These are phyloP conservation scores for Leccinum boreale DNA, from an alignment of 768 basidiomycete species.

Conservation along the genomic window DNA sequence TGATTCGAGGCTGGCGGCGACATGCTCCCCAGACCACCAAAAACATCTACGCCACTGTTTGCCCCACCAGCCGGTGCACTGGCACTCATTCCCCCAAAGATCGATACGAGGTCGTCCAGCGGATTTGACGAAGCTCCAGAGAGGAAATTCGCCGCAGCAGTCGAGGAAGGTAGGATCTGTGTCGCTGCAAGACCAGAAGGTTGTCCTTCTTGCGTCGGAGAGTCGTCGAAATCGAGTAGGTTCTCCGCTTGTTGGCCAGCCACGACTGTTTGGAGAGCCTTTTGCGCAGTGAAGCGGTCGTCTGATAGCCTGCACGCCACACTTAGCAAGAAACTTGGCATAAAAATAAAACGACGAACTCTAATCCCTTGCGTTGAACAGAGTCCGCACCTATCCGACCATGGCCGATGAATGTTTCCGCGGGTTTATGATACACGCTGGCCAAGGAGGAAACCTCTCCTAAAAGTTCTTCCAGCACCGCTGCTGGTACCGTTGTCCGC, in stretches of 20 bases:
- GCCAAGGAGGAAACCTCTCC: constrained; percentile 87
- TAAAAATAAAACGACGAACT: constrained; percentile 40
- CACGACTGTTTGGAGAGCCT: constrained; percentile 87
- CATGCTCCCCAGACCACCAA: constrained; percentile 19
- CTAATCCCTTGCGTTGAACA: constrained; percentile 58
- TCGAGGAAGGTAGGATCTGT: constrained; percentile 63
- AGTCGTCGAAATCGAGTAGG: constrained; percentile 89
- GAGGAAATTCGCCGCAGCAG: constrained; percentile 71
- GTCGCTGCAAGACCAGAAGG: constrained; percentile 80
- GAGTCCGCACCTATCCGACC: constrained; percentile 85
- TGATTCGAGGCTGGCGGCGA: constrained; percentile 3
- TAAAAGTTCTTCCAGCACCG: constrained; percentile 85
- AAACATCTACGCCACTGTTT: constrained; percentile 6
- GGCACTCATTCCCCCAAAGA: constrained; percentile 64
- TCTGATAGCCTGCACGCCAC: constrained; percentile 48
- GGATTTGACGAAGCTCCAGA: constrained; percentile 84
- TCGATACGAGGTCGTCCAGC: constrained; percentile 88
- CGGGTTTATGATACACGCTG: constrained; percentile 97
- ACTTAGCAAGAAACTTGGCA: constrained; percentile 2
- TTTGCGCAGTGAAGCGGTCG: constrained; percentile 70
- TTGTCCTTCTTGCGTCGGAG: constrained; percentile 49
- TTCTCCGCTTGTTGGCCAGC: constrained; percentile 94
- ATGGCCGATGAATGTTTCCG: constrained; percentile 91
- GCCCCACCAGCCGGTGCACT: constrained; percentile 17
- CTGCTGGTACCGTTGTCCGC: constrained; percentile 84